These are phyloP conservation scores for Talaromyces nanjingensis DNA, from an alignment of 495 filamentous ascomycete genomes.

Conservation along the genomic window DNA sequence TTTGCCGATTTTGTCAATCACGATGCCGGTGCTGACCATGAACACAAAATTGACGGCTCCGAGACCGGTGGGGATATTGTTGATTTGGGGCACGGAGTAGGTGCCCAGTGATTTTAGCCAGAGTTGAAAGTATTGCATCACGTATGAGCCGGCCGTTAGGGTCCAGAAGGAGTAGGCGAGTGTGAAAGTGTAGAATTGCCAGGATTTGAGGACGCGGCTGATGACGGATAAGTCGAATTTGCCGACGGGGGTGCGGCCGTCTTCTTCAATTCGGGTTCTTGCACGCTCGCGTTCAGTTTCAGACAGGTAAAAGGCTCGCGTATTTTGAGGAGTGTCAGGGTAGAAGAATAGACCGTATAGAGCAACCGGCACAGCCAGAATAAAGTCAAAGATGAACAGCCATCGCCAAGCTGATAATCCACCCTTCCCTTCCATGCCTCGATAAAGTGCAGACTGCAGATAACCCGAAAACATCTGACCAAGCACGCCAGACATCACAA, in stretches of 20 bases:
- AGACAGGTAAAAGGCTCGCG: not conserved
- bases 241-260: not conserved
- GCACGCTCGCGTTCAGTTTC: not conserved
- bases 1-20: not conserved
- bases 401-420: constrained; percentile 13
- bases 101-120: not conserved
- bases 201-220: constrained; percentile 22
- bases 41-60: not conserved
- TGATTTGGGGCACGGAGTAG: not conserved
- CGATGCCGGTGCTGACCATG: not conserved
- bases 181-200: constrained; percentile 29
- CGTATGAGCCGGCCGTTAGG: constrained; percentile 11
- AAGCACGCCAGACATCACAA: constrained; percentile 8
- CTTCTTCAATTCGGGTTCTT: not conserved
- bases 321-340: not conserved
- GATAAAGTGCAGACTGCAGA: constrained; percentile 6
- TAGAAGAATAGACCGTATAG: constrained; percentile 11
- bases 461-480: constrained; percentile 11
- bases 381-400: constrained; percentile 14
- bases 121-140: constrained; percentile 1
- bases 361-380: constrained; percentile 11
- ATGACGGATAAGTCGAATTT: constrained; percentile 19
- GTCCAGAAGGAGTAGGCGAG: constrained; percentile 16
- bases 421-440: constrained; percentile 4
- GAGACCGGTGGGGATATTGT: not conserved